Conservation (phyloP, 2,329 filamentous ascomycete species). For the Trichophyton rubrum region DNA sequence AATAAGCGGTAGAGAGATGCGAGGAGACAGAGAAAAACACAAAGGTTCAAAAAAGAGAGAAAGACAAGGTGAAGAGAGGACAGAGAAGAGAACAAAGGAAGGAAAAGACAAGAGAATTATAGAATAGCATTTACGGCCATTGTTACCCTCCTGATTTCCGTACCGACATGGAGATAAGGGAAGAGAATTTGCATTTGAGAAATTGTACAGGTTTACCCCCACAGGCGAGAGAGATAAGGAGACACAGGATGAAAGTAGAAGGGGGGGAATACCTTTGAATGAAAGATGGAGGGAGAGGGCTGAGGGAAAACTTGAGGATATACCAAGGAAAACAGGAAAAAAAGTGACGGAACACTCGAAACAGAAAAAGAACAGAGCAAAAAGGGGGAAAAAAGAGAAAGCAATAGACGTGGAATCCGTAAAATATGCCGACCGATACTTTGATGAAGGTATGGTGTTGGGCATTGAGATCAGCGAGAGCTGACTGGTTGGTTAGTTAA, state of each 20-base stretch:
- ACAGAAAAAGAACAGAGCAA: no score
- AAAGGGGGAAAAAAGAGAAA: not conserved
- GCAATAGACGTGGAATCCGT: conserved; percentile 7
- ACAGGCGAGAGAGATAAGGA: not conserved
- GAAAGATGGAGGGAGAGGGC: not conserved
- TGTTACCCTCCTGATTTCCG: conserved; percentile 1
- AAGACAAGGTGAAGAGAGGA: conserved; percentile 6
- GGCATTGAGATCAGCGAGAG: not conserved
- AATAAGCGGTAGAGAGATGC: not conserved
- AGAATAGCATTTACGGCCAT: conserved; percentile 10
- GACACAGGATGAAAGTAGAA: not conserved
- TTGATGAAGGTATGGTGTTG: not conserved
- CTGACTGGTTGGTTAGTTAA: no score
- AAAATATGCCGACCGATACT: conserved; percentile 1
- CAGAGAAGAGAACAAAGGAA: conserved; percentile 6
- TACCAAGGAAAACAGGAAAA: not conserved
- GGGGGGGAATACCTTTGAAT: not conserved
- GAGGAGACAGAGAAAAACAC: not conserved
- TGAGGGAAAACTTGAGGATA: not conserved
- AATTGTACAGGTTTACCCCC: conserved; percentile 5
- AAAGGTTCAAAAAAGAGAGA: not conserved
- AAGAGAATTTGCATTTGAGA: conserved; percentile 3
- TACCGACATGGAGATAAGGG: not conserved
- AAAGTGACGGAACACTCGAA: no score
- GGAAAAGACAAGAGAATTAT: conserved; percentile 19